These are phyloP conservation scores for Xylaria castorea DNA, from an alignment of 495 filamentous ascomycete species.

Conservation along the genomic window DNA sequence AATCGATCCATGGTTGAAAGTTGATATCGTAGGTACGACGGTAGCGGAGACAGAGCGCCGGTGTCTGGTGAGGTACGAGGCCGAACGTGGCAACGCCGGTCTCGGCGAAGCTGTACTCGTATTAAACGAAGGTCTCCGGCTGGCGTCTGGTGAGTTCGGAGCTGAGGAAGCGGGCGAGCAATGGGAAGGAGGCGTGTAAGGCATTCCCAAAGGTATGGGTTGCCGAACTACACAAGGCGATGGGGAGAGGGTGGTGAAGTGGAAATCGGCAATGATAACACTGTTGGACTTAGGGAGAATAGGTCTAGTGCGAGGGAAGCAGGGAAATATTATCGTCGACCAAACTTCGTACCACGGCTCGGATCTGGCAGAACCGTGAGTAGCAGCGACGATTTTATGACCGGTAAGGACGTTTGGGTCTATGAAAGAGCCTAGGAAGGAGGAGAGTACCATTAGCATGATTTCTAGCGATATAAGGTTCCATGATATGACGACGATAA, in stretches of 20 bases:
- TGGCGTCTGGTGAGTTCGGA: slow-evolving; percentile 66
- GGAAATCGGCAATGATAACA: slow-evolving; percentile 29
- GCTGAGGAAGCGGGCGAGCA: slow-evolving; percentile 77
- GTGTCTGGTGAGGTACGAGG: slow-evolving; percentile 73
- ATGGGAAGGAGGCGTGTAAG: slow-evolving; percentile 90
- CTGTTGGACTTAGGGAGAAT: slow-evolving; percentile 35
- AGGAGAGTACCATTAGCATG: slow-evolving; percentile 40
- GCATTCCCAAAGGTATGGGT: slow-evolving; percentile 67
- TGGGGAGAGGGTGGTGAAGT: slow-evolving; percentile 29
- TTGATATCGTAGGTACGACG: slow-evolving; percentile 37
- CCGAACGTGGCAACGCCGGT: slow-evolving; percentile 70
- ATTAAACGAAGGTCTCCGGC: slow-evolving; percentile 63
- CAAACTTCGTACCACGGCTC: slow-evolving; percentile 35
- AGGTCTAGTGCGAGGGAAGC: slow-evolving; percentile 35
- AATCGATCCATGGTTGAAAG: slow-evolving; percentile 45
- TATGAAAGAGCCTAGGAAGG: slow-evolving; percentile 38
- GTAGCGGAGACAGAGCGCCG: slow-evolving; percentile 55
- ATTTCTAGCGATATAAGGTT: slow-evolving; percentile 34
- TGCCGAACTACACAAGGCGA: slow-evolving; percentile 35
- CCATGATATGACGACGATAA: slow-evolving; percentile 35
- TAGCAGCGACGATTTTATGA: slow-evolving; percentile 26
- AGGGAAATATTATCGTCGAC: slow-evolving; percentile 40
- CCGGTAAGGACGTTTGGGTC: slow-evolving; percentile 31
- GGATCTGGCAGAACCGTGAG: slow-evolving; percentile 15
- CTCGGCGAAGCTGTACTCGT: slow-evolving; percentile 51